Evolutionary conservation across 2,329 filamentous ascomycete species (phyloP), one percentile per base, ranked within the genome.

Genomic region (Drechslerella stenobrocha): DNA sequence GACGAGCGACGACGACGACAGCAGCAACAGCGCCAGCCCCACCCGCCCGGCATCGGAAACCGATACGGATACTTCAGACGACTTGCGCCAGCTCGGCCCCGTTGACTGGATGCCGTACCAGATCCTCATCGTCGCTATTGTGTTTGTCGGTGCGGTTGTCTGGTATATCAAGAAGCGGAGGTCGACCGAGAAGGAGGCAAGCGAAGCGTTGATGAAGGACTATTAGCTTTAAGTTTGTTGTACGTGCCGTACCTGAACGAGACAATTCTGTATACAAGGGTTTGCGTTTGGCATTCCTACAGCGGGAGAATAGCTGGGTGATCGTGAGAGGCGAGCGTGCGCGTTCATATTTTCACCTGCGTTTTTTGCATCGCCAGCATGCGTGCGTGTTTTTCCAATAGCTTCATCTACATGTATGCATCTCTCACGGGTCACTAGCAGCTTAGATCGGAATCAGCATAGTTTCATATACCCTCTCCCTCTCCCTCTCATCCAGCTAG

Each of bases 161-260:
- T 67, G 63, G 63, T 67, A 67, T 35, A 60, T 67, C 34, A 67
- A 56, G 63, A 67, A 67, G 50, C 35, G 63, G 7, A 35, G 55
- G 7, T 52, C 55, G 18, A 60, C 55, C 0, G 63, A 67, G 37
- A 67, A 52, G 35, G 63, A 67, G 40, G 37, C 57, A 4, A 18
- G 52, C n/a, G 28, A 69, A 28, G 46, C 44, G 6, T 63, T 69
- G 56, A 63, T 69, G 64, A 63, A 69, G 57, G 64, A 63, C 37
- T 61, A 69, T 57, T 69, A 69, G 24, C 28, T 8, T 7, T 7
- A n/a, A n/a, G n/a, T 13, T 22, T 7, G 18, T 7, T 30, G 11
- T 3, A 6, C 6, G 6, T 32, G 30, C 30, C 30, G 30, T 32
- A 32, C 13, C 6, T 13, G 30, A 6, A 32, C 30, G 30, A 6